These are phyloP conservation scores for Trapa incisa DNA, from an alignment of 345 rosid genomes.

Conservation along the genomic window DNA sequence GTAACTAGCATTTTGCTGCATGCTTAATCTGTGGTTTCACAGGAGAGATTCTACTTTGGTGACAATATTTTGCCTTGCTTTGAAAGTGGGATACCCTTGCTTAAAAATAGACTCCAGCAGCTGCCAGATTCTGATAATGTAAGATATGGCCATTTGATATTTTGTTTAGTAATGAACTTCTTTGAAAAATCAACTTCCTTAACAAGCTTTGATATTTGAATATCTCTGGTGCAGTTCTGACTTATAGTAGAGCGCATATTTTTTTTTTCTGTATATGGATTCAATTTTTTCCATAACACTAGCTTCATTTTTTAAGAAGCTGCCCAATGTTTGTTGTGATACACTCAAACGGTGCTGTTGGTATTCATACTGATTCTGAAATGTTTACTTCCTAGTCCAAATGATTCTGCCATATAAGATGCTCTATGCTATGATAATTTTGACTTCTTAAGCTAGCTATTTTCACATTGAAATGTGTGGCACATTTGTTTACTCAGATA, in stretches of 20 bases:
- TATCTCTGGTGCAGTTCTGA: background rate
- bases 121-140: slow-evolving; percentile 93
- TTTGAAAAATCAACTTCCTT: background rate
- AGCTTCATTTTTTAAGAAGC: too few species aligned
- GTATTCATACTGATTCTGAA: too few species aligned
- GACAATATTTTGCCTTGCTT: slow-evolving; percentile 87
- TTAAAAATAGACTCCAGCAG: slow-evolving; percentile 61
- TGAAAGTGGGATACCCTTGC: slow-evolving; percentile 95
- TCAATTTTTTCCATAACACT: background rate
- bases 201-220: background rate
- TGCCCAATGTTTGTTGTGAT: too few species aligned
- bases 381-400: background rate
- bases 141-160: slow-evolving; percentile 13
- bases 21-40: slow-evolving; percentile 8
- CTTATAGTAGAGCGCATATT: background rate
- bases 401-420: background rate
- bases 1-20: background rate
- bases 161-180: background rate
- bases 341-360: too few species aligned
- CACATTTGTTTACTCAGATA: slow-evolving; percentile 39
- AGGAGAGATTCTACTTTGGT: slow-evolving; percentile 98
- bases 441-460: background rate
- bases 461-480: background rate
- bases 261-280: background rate
- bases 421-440: background rate